These are phyloP conservation scores for Royoungia palumana DNA, from an alignment of 768 basidiomycete species.

Conservation along the genomic window DNA sequence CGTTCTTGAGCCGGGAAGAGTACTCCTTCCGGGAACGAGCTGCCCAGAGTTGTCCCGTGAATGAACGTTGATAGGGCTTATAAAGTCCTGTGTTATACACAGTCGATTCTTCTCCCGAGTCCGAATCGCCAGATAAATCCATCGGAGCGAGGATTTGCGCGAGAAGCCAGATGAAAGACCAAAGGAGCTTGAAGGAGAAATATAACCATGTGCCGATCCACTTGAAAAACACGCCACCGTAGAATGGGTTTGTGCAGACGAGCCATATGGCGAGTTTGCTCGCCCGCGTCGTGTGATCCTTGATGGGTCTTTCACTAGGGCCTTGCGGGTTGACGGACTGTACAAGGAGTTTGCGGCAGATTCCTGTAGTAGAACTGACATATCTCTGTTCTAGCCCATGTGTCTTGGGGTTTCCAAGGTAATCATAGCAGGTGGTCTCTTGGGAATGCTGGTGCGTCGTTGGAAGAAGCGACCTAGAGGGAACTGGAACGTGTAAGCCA, in stretches of 20 bases:
- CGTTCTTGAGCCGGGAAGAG: slow-evolving; percentile 5
- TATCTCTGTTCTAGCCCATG: slow-evolving; percentile 16
- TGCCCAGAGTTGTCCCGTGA: slow-evolving; percentile 19
- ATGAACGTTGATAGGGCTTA: slow-evolving; percentile 1
- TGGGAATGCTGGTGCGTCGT: background rate
- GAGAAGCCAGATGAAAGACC: slow-evolving; percentile 4
- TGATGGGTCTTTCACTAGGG: slow-evolving; percentile 3
- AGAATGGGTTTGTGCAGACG: slow-evolving; percentile 1
- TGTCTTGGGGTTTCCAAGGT: background rate
- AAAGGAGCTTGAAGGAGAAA: slow-evolving; percentile 10
- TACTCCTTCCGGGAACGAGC: slow-evolving; percentile 19
- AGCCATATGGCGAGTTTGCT: slow-evolving; percentile 18
- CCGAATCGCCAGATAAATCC: no score
- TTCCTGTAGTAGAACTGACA: slow-evolving; percentile 14
- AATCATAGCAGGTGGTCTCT: slow-evolving; percentile 5
- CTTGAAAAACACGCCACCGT: background rate
- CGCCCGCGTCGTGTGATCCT: background rate
- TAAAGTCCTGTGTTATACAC: slow-evolving; percentile 2
- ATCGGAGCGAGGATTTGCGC: background rate
- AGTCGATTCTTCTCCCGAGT: background rate
- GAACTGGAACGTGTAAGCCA: background rate
- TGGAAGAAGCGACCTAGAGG: background rate
- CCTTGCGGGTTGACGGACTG: slow-evolving; percentile 9
- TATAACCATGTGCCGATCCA: slow-evolving; percentile 9
- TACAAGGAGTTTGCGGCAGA: slow-evolving; percentile 11